Conservation (phyloP, 495 filamentous ascomycete genomes). For the Aspergillus cristatus region DNA sequence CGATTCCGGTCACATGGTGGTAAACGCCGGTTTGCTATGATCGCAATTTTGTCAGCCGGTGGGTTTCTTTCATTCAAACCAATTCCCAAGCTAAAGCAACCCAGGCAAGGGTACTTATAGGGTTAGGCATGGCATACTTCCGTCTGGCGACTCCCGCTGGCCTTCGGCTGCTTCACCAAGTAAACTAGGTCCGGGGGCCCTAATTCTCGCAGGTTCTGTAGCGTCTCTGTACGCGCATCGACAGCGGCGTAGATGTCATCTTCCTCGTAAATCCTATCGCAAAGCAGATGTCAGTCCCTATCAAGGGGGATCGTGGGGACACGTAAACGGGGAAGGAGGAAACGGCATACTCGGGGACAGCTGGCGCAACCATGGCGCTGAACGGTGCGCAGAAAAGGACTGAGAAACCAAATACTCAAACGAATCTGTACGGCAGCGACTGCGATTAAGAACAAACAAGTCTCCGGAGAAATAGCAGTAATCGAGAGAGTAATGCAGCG, state of each 20-base stretch:
- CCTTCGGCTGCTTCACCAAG: conserved; percentile 74
- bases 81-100: no score
- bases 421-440: not conserved
- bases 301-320: conserved; percentile 7
- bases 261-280: conserved; percentile 71
- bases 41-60: conserved; percentile 5
- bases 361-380: conserved; percentile 72
- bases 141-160: conserved; percentile 42
- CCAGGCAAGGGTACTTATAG: no score
- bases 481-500: conserved; percentile 4
- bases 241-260: conserved; percentile 81
- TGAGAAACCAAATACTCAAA: conserved; percentile 3
- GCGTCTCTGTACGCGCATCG: conserved; percentile 78
- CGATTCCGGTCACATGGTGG: conserved; percentile 95
- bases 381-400: conserved; percentile 14
- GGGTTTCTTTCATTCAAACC: not conserved
- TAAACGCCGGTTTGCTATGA: conserved; percentile 70
- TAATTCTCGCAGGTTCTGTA: conserved; percentile 77
- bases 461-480: conserved; percentile 5
- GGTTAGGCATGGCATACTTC: conserved; percentile 12
- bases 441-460: not conserved
- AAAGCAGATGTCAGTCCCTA: conserved; percentile 13
- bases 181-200: conserved; percentile 95
- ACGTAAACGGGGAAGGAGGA: conserved; percentile 27
- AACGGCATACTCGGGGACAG: conserved; percentile 73